Base-by-base conservation (phyloP, 768 basidiomycete species). In the Mycena leptocephala region DNA sequence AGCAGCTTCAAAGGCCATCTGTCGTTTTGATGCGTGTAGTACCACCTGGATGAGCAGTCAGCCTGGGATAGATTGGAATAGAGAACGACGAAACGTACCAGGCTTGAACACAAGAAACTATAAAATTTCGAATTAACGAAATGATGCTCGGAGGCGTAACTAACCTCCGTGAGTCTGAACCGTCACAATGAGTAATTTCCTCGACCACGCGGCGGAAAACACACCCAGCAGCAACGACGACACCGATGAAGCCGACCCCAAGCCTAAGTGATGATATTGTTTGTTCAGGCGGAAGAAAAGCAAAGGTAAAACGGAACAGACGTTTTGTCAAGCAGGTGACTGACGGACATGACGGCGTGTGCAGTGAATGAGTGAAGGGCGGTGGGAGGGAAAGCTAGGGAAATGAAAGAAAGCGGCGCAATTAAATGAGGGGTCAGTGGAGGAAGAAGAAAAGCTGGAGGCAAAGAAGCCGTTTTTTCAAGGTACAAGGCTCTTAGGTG, bases 41-140 rank as follows among this genome's bases (percentile, higher is more conserved):
- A 93, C 74, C 74, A 78, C 77, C 77, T 78, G 28, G 13, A 48
- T 41, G 24, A 46, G n/a, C n/a, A n/a, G 37, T n/a, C 20, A 2
- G 8, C 22, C 48, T 48, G 6, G 11, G 37, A 41, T 28, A 39
- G 32, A 35, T 9, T 59, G 9, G 68, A 61, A 32, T 24, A 26
- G 24, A 53, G 61, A 46, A 35, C 9, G 58, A n/a, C 20, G 48
- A 39, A 28, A 39, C 70, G 76, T 89, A 91, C 86, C 87, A 91
- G 1, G 87, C 86, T 80, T 93, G 92, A 33, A 92, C 82, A 48
- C 85, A 85, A 9, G 90, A 90, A n/a, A 92, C 92, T 93, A 55
- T 39, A 9, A 30, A 39, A 24, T 30, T 65, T 66, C 65, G 69
- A 53, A 43, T 55, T 55, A 55, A 66, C 37, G 35, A 32, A 22